A percentile compares a stretch with the other conserved stretches of the same genome.
phyloP scores from a whole-genome alignment of 2,329 filamentous ascomycete genomes.

The Neofusicoccum umdonicola region DNA sequence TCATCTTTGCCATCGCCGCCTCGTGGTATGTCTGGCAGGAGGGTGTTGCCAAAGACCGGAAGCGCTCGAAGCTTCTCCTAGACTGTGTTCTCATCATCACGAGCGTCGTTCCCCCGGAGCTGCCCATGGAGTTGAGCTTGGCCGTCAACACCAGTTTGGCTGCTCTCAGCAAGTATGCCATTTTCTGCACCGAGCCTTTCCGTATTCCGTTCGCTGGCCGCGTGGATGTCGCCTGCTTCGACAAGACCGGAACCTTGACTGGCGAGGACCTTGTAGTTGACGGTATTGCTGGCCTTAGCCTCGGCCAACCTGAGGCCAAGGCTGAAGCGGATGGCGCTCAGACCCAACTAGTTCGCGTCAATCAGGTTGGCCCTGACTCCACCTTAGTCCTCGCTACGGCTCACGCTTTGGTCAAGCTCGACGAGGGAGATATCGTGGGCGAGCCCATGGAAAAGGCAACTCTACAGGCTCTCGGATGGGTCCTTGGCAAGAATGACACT shows the following conservation, averaged over 20 bases:
- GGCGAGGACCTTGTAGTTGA: conserved; percentile 97
- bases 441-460: conserved; percentile 99
- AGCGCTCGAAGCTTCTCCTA: conserved; percentile 93
- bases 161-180: conserved; percentile 89
- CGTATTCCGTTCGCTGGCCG: conserved; percentile 94
- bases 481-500: conserved; percentile 82
- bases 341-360: conserved; percentile 70
- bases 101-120: conserved; percentile 94
- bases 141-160: conserved; percentile 97
- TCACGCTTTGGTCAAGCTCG: conserved; percentile 91
- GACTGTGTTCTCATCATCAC: conserved; percentile 98
- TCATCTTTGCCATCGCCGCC: conserved; percentile 93
- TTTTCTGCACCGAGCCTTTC: conserved; percentile 99
- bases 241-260: conserved; percentile 96
- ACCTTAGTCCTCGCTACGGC: conserved; percentile 92
- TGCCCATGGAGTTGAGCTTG: conserved; percentile 96
- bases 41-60: conserved; percentile 89
- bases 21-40: conserved; percentile 99
- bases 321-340: conserved; percentile 79
- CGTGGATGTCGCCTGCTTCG: conserved; percentile 95
- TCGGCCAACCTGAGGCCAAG: conserved; percentile 65
- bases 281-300: conserved; percentile 83
- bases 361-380: conserved; percentile 72
- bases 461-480: conserved; percentile 84
- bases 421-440: conserved; percentile 95